Evolutionary conservation across 768 basidiomycete genomes (phyloP), one percentile per base, ranked within the genome.

Genomic region (Cystoderma amianthinum): DNA sequence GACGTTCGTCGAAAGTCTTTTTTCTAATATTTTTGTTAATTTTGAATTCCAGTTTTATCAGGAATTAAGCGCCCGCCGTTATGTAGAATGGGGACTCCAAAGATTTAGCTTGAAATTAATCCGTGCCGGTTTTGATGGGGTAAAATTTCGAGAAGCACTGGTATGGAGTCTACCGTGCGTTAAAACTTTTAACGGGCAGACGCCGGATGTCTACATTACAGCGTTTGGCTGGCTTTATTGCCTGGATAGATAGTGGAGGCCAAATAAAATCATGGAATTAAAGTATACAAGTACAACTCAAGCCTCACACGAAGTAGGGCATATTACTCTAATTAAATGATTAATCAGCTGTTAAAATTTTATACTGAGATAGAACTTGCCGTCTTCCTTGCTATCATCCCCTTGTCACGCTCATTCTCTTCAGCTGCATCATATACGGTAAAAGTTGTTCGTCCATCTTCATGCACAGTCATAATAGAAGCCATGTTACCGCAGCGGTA

Each of bases 321-420:
- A 51, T 51, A 36, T 49, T 51, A 5, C 39, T 42, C 45, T 46
- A 32, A 22, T 20, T n/a, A 23, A 46, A 45, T 40, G n/a, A 34
- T 33, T 16, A 42, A 5, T 9, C 12, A 11, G 17, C 19, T 18
- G 37, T 23, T 15, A 10, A 9, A 42, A 35, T 17, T 16, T 6
- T 24, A 33, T 45, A 16, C 43, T 11, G 7, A 24, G 37, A 6
- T n/a, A 35, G 16, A 7, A 65, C 84, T 58, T 54, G 90, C 91
- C 72, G 82, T 65, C 51, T 80, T 73, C 57, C 86, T 67, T 28
- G 78, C 74, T 54, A 83, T 83, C 67, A 83, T 81, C 30, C 82
- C 82, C 52, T 80, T 75, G 61, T 95, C 92, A 45, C 81, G 68
- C 55, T 88, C 82, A 53, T 96, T 96, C 72, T 95, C 93, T 49